Evolutionary conservation across 116 monocot genomes (phyloP), one percentile per base, ranked within the genome.

Genomic region (Phalaenopsis hybrid): DNA sequence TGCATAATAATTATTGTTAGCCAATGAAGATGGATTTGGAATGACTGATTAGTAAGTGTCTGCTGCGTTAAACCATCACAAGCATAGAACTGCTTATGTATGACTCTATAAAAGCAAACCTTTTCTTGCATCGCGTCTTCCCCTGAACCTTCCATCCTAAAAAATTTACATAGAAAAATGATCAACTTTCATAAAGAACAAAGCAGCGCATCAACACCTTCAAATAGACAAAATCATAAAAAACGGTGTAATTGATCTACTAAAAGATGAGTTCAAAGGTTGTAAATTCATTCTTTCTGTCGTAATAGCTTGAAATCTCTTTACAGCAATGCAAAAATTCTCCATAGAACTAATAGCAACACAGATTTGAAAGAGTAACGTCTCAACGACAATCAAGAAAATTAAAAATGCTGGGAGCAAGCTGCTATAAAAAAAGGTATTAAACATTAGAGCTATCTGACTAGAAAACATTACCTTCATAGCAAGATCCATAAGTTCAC

Each of bases 401-500:
- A 67, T 8, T 8, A 67, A 67, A 25, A 67, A 23, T 1, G 28
- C 67, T 67, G 21, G 28, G 1, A 67, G 7, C 28, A 67, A 7
- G 11, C 67, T 5, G 41, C 31, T 5, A 72, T 41, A 15, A 72
- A 16, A 16, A 16, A 72, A 28, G 6, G 41, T 12, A 72, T 10
- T 43, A 41, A 73, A 37, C 41, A 73, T 34, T 33, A 34, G 4
- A 41, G 5, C 37, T 15, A 43, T 34, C 41, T 37, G 8, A 75
- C 46, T 21, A 45, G 18, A 79, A 82, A 79, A 85, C 21, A 75
- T 80, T 81, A 99, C 99, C 95, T 99, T 99, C 99, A 99, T 99
- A 82, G 99, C 99, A 78, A 99, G 99, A 88, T 95, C 91, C 95
- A 89, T 99, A 77, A 99, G 81, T 75, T 99, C 99, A 68, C 45